phyloP scores from a whole-genome alignment of 352 stramenopile genomes.

The Halophytophthora polymorphica region DNA sequence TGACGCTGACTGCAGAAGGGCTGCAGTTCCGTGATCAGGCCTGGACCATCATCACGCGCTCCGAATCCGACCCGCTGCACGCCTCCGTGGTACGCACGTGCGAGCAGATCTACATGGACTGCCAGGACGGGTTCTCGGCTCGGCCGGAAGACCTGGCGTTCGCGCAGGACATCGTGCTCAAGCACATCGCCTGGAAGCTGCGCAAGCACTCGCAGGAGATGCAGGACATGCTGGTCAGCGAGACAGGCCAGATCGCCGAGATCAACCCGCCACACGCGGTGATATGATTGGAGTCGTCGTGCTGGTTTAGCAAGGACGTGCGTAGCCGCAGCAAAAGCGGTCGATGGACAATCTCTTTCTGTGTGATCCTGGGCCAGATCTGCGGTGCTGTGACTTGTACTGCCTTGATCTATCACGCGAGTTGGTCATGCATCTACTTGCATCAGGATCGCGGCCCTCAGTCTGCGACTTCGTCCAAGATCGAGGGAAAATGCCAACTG shows the following conservation, averaged over 20 bases:
- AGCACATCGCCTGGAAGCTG: conserved; percentile 18
- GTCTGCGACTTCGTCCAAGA: no score
- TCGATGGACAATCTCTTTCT: no score
- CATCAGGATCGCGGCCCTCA: no score
- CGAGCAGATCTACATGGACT: conserved; percentile 24
- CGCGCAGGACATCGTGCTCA: conserved; percentile 18
- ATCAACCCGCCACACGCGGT: background rate
- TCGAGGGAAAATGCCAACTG: no score
- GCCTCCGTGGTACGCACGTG: conserved; percentile 18
- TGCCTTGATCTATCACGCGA: no score
- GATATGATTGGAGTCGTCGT: background rate
- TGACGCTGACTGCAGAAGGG: conserved; percentile 17
- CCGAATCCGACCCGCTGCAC: conserved; percentile 10
- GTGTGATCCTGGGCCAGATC: no score
- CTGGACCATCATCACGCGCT: conserved; percentile 20
- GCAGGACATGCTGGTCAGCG: conserved; percentile 11
- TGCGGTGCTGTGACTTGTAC: no score
- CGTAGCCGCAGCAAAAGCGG: no score
- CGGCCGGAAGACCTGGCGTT: conserved; percentile 13
- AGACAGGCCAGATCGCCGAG: conserved; percentile 6
- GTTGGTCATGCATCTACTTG: no score
- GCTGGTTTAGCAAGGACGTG: no score
- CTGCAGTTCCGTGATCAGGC: conserved; percentile 24
- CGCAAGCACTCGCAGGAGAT: conserved; percentile 13
- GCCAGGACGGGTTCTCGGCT: conserved; percentile 4